Base-by-base conservation (phyloP, 441 rosid genomes). In the Sinapis alba region DNA sequence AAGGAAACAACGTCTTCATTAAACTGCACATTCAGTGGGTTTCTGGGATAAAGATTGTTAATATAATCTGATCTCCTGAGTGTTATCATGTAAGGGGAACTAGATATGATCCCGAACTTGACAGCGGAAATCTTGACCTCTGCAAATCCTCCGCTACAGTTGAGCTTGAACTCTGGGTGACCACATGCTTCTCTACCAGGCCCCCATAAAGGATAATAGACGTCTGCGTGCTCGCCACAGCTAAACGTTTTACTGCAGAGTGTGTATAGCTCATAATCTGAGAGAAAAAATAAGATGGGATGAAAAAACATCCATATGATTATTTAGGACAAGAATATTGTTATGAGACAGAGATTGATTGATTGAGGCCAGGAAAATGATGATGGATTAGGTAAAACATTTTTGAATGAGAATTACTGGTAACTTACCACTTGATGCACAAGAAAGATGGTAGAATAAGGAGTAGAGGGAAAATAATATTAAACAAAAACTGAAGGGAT, bases 31-130 rank as follows among this genome's bases (percentile, higher is more conserved):
- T 68, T 80, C 16, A 19, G 3, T 23, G 54, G 77, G 3, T 20
- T 5, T 3, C 6, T 0, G 6, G 86, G 84, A 66, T 85, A 87
- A 11, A 70, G 34, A 68, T 83, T 62, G 4, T 16, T 65, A 3
- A 60, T 3, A 53, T 81, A 82, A 71, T 81, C 82, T 4, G 61
- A 7, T 76, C 84, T 76, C 0, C 73, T 75, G 0, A 74, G 75
- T 1, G 18, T 61, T 8, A 73, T 19, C n/a, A 1, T 10, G 2
- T 11, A 18, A 2, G 0, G 6, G 5, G 0, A 1, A 47, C 20
- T 47, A 5, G 13, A 1, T 45, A 64, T 7, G 67, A 70, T 34
- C 4, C 41, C 1, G 11, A 75, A 67, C 1, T 51, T 75, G 0
- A 68, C 47, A 0, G 69, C 24, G 12, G 56, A 30, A 7, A 68